Evolutionary conservation across 768 basidiomycete species (phyloP).

Genomic region (Leccinum longicurvipes): DNA sequence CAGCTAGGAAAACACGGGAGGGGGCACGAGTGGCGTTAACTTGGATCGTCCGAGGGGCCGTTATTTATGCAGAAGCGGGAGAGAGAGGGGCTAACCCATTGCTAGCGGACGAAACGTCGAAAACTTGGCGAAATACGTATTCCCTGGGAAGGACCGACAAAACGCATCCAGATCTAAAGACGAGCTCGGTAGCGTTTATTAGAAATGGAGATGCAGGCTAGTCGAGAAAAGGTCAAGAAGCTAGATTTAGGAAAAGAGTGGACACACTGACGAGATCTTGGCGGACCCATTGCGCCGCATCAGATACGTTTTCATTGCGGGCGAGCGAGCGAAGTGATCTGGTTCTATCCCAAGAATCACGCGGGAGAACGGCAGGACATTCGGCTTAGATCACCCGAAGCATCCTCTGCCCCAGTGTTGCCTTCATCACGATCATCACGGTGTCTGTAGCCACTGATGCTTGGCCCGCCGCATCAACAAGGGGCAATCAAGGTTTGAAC

Average conservation of each 20-base stretch:
- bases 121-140: slow-evolving; percentile 31
- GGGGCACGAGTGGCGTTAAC: slow-evolving; percentile 1
- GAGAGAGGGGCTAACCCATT: slow-evolving; percentile 15
- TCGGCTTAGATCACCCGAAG: slow-evolving; percentile 11
- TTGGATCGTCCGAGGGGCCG: slow-evolving; percentile 8
- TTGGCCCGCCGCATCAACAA: slow-evolving; percentile 3
- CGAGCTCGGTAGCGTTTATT: slow-evolving; percentile 30
- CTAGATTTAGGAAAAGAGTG: slow-evolving; percentile 25
- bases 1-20: slow-evolving; percentile 13
- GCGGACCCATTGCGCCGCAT: slow-evolving; percentile 18
- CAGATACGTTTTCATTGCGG: slow-evolving; percentile 18
- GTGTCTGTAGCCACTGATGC: slow-evolving; percentile 9
- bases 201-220: slow-evolving; percentile 20
- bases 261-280: slow-evolving; percentile 6
- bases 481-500: slow-evolving; percentile 25
- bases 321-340: slow-evolving; percentile 12
- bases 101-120: slow-evolving; percentile 27
- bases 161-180: slow-evolving; percentile 14
- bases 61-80: slow-evolving; percentile 29
- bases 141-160: slow-evolving; percentile 28
- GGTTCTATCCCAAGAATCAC: slow-evolving; percentile 11
- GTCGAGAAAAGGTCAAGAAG: slow-evolving; percentile 23
- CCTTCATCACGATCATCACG: slow-evolving; percentile 8
- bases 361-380: slow-evolving; percentile 9
- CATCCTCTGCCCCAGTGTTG: slow-evolving; percentile 1